Base-by-base conservation (phyloP, 257 asterid species). In the Plectranthus barbatus region DNA sequence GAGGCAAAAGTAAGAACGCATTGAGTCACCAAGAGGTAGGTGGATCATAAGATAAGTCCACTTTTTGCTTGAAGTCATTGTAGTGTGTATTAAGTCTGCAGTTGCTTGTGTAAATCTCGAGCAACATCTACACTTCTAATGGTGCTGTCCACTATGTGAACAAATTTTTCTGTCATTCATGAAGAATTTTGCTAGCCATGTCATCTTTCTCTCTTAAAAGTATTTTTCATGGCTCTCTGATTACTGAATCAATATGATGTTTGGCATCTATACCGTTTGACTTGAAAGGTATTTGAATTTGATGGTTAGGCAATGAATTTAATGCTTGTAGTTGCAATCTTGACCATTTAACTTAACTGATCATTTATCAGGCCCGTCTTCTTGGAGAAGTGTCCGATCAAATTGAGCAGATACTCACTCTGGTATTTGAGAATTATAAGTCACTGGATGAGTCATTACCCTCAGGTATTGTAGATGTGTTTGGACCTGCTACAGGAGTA, bases 11-110 rank as follows among this genome's bases (percentile, higher is more conserved):
- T 55, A 89, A 81, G 56, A 74, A 74, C 79, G 70, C 72, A 23
- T 61, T 90, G 80, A 93, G 99, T 77, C 99, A 87, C 74, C 99
- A 93, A 77, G 99, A 93, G 95, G 99, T 90, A 15, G 61, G 80
- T 69, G 44, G 56, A 39, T 62, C n/a, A n/a, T n/a, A n/a, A 24
- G 33, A 60, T 37, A 11, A 58, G 54, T 24, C 65, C 40, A 18
- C 24, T 20, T 12, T 11, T 40, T 45, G 13, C 14, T 20, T 21
- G n/a, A 3, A 11, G 0, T n/a, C 8, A 8, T 50, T 21, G 4
- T 49, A 10, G 14, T 18, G 6, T n/a, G n/a, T n/a, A n/a, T n/a
- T n/a, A n/a, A n/a, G n/a, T n/a, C n/a, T n/a, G n/a, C n/a, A n/a
- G n/a, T 9, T 9, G 40, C 40, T 34, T 34, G 40, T 34, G 1